Percentiles rank a stretch among this genome's conserved stretches.
phyloP scores from a whole-genome alignment of 441 rosid genomes.

The Euphorbia corollata region DNA sequence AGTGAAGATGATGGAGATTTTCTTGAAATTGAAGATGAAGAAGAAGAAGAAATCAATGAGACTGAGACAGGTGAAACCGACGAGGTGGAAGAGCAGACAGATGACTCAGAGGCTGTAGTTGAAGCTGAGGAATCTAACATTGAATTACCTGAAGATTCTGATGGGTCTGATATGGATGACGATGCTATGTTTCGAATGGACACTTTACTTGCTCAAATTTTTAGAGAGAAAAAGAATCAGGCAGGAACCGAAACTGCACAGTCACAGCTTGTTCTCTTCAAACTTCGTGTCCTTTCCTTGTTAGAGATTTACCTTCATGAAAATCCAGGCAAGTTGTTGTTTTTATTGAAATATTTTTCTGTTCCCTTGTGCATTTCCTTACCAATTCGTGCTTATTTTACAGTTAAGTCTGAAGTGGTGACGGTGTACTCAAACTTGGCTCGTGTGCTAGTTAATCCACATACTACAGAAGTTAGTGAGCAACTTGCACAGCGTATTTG shows the following conservation, averaged over 20 bases:
- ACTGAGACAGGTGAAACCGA: conserved; percentile 61
- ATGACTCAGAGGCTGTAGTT: conserved; percentile 59
- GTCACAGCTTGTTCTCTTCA: no score
- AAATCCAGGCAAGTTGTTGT: no score
- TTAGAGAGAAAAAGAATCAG: conserved; percentile 84
- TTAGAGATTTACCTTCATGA: no score
- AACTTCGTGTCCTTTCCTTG: no score
- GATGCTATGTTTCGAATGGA: conserved; percentile 98
- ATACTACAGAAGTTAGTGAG: no score
- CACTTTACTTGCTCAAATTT: conserved; percentile 75
- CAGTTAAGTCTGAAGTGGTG: no score
- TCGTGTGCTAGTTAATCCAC: no score
- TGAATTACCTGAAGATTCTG: conserved; percentile 47
- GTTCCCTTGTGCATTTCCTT: no score
- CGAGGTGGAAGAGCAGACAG: conserved; percentile 71
- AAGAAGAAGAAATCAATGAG: conserved; percentile 66
- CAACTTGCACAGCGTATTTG: no score
- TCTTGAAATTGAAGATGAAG: conserved; percentile 77
- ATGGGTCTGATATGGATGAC: conserved; percentile 89
- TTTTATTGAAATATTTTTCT: no score
- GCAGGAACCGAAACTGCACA: conserved; percentile 50
- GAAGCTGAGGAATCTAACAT: conserved; percentile 40
- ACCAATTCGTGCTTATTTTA: no score
- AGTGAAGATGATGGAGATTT: conserved; percentile 25
- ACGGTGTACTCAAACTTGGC: no score